Conservation (phyloP, 345 rosid species). For the Citropsis articulata region DNA sequence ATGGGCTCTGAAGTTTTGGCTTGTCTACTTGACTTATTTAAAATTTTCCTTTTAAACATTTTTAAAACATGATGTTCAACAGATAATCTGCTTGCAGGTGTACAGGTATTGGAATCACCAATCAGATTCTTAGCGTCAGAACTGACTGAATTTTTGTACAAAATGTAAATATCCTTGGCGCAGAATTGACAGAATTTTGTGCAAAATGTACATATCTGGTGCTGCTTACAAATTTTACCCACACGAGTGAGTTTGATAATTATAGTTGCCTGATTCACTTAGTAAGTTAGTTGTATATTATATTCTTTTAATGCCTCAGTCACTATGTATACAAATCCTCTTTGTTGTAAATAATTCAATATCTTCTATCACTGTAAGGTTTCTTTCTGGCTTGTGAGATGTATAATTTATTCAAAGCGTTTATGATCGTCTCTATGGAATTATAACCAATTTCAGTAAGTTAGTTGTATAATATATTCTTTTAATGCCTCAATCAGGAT, state of each 20-base stretch:
- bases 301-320: conserved; percentile 21
- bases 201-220: conserved; percentile 24
- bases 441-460: no score
- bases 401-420: no score
- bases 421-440: no score
- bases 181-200: conserved; percentile 23
- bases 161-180: conserved; percentile 19
- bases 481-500: no score
- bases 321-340: background rate
- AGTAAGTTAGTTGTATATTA: conserved; percentile 11
- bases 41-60: background rate
- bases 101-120: conserved; percentile 14
- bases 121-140: conserved; percentile 30
- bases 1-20: no score
- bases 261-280: conserved; percentile 11
- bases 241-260: conserved; percentile 19
- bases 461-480: no score
- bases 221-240: conserved; percentile 8
- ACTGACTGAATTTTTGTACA: conserved; percentile 30
- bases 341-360: conserved; percentile 4
- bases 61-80: background rate
- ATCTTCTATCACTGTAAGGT: background rate
- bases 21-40: background rate
- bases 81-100: conserved; percentile 23
- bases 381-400: no score